Percentiles rank a stretch among this genome's conserved stretches.
phyloP scores from a whole-genome alignment of 768 basidiomycete species.

The Mycena vulgaris region DNA sequence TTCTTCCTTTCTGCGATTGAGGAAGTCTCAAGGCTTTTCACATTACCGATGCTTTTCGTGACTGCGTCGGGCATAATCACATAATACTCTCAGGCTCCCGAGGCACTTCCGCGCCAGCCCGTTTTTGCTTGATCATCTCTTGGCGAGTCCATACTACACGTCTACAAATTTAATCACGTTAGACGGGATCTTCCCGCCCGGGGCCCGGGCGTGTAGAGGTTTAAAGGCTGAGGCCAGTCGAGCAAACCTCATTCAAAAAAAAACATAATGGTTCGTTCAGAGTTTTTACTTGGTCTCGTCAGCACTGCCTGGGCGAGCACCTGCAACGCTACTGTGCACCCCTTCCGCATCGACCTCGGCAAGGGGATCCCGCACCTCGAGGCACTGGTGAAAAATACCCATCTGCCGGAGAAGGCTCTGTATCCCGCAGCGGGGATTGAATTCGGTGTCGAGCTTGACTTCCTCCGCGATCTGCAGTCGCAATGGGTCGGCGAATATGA shows the following conservation, averaged over 20 bases:
- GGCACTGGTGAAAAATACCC: constrained; percentile 17
- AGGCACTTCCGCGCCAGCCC: background rate
- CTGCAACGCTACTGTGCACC: background rate
- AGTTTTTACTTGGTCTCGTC: background rate
- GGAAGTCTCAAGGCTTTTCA: too few relatives aligned
- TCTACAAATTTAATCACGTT: background rate
- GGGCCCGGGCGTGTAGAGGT: background rate
- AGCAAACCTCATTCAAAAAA: background rate
- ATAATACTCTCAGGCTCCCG: background rate
- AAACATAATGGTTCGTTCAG: background rate
- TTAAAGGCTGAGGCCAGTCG: background rate
- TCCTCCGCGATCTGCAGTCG: constrained; percentile 12
- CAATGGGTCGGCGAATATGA: constrained; percentile 19
- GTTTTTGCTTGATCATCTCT: background rate
- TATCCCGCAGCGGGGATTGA: constrained; percentile 9
- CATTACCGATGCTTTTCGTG: too few relatives aligned
- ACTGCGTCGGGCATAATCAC: too few relatives aligned
- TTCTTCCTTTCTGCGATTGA: too few relatives aligned
- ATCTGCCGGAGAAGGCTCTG: constrained; percentile 11
- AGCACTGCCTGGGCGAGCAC: background rate
- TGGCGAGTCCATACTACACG: background rate
- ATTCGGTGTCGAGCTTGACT: constrained; percentile 13
- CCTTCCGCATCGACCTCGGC: constrained; percentile 20
- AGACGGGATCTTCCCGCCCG: background rate
- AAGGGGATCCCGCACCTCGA: constrained; percentile 16